Evolutionary conservation across 1,284 basidiomycete species (phyloP), one percentile per base, ranked within the genome.

Genomic region (Trichosporon asahii): DNA sequence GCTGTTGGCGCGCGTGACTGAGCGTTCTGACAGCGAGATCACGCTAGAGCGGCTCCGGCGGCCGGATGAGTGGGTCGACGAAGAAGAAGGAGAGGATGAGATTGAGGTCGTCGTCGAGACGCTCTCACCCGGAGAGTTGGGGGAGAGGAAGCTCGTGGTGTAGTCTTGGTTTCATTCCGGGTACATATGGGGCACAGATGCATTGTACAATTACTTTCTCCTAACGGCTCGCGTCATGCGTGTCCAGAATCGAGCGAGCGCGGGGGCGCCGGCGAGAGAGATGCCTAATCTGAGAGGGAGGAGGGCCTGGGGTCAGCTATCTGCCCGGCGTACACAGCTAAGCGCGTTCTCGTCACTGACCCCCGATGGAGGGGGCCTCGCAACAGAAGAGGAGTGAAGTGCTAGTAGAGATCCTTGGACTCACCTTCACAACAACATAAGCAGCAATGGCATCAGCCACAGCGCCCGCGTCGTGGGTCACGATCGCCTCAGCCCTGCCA

Each of bases 381-480:
- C 7, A 33, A 33, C 31, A 37, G 11, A 12, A 12, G 35, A 14
- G 35, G 55, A 23, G 27, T 7, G 9, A 23, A 14, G n/a, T n/a
- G n/a, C n/a, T n/a, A n/a, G n/a, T n/a, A 31, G 5, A 15, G 1
- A 5, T n/a, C n/a, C n/a, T n/a, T n/a, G 27, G 25, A 73, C 86
- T 66, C 78, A 91, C 93, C 87, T 95, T 98, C 70, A 91, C 91
- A 6, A 89, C 84, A 1, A 89, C 89, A 80, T 96, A 98, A 0
- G 94, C 94, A 23, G 94, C 86, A 0, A 94, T 88, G 0, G 90
- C 82, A 73, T 85, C 80, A 0, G 83, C 82, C 0, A 85, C 80
- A 5, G 79, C 78, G 11, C 78, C 79, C 1, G 78, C 80, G 11
- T 78, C 77, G 15, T 65, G 33, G 11, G 70, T 68, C 11, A 61